phyloP scores from a whole-genome alignment of 345 rosid genomes.

The Eutrema yunnanense region DNA sequence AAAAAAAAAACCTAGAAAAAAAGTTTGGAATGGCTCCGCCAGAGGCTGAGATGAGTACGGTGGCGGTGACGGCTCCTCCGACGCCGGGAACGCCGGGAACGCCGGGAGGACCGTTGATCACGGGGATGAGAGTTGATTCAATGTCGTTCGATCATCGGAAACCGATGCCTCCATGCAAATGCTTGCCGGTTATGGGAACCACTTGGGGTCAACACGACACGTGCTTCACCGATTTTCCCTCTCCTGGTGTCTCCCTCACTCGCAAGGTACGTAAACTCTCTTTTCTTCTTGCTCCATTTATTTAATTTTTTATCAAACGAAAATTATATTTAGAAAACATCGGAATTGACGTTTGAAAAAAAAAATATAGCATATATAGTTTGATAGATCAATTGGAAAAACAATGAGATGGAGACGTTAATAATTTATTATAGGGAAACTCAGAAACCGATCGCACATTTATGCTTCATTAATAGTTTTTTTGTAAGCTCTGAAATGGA shows the following conservation, averaged over 20 bases:
- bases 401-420: neutral
- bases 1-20: neutral
- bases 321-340: neutral
- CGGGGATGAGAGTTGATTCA: slow-evolving; percentile 73
- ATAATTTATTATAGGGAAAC: too few relatives aligned
- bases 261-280: slow-evolving; percentile 51
- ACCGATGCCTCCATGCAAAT: slow-evolving; percentile 79
- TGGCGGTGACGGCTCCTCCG: slow-evolving; percentile 47
- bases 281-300: neutral
- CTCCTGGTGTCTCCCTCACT: slow-evolving; percentile 70
- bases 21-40: neutral
- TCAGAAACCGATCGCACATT: too few relatives aligned
- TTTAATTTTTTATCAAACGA: too few relatives aligned
- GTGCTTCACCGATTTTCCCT: slow-evolving; percentile 74
- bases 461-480: too few relatives aligned
- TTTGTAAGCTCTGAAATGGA: neutral
- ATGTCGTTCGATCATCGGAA: slow-evolving; percentile 86
- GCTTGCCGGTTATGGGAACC: slow-evolving; percentile 77
- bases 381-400: neutral
- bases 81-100: slow-evolving; percentile 95
- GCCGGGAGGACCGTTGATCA: slow-evolving; percentile 83
- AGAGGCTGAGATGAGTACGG: slow-evolving; percentile 21
- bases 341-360: neutral
- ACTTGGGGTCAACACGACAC: slow-evolving; percentile 59
- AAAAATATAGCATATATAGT: neutral